Conservation (phyloP, 148 eudicot species). For the Rhododendron ovatum region DNA sequence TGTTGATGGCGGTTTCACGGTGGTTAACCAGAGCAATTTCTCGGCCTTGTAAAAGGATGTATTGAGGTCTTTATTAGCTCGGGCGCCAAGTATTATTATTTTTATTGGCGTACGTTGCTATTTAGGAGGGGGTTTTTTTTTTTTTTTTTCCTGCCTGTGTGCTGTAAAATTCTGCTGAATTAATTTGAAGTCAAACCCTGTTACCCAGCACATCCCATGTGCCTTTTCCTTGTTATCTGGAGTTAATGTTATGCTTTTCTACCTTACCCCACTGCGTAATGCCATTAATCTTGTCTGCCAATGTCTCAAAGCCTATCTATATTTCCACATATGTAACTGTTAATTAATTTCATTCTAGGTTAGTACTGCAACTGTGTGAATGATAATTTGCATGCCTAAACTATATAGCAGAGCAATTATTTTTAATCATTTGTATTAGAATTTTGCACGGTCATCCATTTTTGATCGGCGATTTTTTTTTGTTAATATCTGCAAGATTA, state of each 20-base stretch:
- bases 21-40: conserved; percentile 26
- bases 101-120: not conserved
- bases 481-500: too few species aligned
- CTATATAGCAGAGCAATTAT: too few species aligned
- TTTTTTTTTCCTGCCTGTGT: too few species aligned
- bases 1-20: conserved; percentile 77
- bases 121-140: not conserved
- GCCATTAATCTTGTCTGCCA: not conserved
- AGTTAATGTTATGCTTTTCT: not conserved
- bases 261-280: not conserved
- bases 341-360: not conserved
- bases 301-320: not conserved
- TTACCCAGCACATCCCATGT: conserved; percentile 9
- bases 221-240: conserved; percentile 19
- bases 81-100: not conserved
- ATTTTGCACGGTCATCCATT: not conserved
- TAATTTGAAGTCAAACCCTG: conserved; percentile 13
- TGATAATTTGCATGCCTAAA: not conserved
- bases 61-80: not conserved
- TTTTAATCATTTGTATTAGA: too few species aligned
- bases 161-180: not conserved
- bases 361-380: not conserved
- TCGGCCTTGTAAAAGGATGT: not conserved
- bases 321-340: not conserved
- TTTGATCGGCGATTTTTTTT: too few species aligned